Evolutionary conservation across 495 filamentous ascomycete genomes (phyloP).

Genomic region (Penicillium egyptiacum): DNA sequence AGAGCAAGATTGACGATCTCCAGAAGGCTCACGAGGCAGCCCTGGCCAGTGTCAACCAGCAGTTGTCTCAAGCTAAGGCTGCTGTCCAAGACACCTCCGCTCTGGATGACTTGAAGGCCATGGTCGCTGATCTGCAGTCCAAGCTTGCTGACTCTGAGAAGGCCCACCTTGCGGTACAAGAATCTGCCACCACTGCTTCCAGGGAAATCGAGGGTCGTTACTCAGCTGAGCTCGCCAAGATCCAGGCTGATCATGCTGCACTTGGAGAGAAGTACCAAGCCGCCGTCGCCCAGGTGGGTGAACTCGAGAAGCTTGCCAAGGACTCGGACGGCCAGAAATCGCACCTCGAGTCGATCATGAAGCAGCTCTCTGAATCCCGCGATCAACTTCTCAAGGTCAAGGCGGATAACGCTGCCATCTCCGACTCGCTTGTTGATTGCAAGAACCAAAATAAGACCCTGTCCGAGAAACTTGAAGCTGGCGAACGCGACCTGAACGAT

Average conservation of each 20-base stretch:
- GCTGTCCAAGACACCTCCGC: slow-evolving; percentile 42
- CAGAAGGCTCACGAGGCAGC: slow-evolving; percentile 39
- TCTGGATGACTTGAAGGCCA: slow-evolving; percentile 38
- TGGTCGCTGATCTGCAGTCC: slow-evolving; percentile 39
- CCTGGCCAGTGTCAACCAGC: slow-evolving; percentile 33
- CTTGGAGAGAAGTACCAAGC: slow-evolving; percentile 37
- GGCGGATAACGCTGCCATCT: slow-evolving; percentile 32
- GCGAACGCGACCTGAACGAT: slow-evolving; percentile 42
- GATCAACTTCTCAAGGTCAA: slow-evolving; percentile 38
- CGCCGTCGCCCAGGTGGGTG: slow-evolving; percentile 28
- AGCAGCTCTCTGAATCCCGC: slow-evolving; percentile 38
- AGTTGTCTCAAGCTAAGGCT: slow-evolving; percentile 39
- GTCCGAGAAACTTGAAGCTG: slow-evolving; percentile 38
- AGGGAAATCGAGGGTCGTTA: slow-evolving; percentile 37
- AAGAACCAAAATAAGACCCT: slow-evolving; percentile 33
- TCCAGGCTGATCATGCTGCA: slow-evolving; percentile 36
- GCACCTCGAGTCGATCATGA: slow-evolving; percentile 36
- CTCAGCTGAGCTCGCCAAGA: slow-evolving; percentile 31
- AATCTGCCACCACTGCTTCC: slow-evolving; percentile 26
- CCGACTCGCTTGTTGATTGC: slow-evolving; percentile 36
- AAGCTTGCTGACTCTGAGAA: slow-evolving; percentile 39
- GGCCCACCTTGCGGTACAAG: slow-evolving; percentile 29
- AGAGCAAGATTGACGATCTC: slow-evolving; percentile 41
- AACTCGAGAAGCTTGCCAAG: slow-evolving; percentile 37
- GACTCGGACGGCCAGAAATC: slow-evolving; percentile 33